These are phyloP conservation scores for Xylaria sp. DNA, from an alignment of 2,329 filamentous ascomycete species.

Conservation along the genomic window DNA sequence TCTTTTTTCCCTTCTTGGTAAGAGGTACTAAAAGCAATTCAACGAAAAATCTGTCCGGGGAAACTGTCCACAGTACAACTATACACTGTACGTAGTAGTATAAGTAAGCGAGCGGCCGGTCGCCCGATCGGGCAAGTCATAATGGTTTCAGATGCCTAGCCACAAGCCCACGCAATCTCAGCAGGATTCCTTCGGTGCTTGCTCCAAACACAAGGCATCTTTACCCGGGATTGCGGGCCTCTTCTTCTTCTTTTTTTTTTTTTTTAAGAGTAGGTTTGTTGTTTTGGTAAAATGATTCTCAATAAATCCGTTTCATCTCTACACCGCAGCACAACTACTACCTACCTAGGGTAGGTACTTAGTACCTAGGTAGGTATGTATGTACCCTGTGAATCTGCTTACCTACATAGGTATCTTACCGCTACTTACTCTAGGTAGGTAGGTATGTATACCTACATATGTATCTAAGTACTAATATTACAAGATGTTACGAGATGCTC, in stretches of 20 bases:
- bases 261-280: no score
- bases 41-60: not conserved
- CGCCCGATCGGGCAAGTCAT: slow-evolving; percentile 25
- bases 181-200: not conserved
- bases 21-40: no score
- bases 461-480: not conserved
- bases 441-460: no score
- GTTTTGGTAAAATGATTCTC: slow-evolving; percentile 6
- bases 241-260: not conserved
- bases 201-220: not conserved
- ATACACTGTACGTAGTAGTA: no score
- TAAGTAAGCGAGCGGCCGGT: slow-evolving; percentile 1
- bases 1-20: no score
- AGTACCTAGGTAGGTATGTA: not conserved
- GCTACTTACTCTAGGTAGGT: not conserved
- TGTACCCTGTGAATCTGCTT: not conserved
- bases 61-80: not conserved
- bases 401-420: no score
- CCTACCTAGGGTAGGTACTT: no score
- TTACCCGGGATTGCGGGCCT: not conserved
- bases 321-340: no score
- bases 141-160: slow-evolving; percentile 30
- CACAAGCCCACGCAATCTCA: slow-evolving; percentile 23
- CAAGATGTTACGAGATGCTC: not conserved
- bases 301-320: not conserved